Evolutionary conservation across 352 stramenopile species (phyloP), one percentile per base, ranked within the genome.

Genomic region (Thalassiosira oceanica): DNA sequence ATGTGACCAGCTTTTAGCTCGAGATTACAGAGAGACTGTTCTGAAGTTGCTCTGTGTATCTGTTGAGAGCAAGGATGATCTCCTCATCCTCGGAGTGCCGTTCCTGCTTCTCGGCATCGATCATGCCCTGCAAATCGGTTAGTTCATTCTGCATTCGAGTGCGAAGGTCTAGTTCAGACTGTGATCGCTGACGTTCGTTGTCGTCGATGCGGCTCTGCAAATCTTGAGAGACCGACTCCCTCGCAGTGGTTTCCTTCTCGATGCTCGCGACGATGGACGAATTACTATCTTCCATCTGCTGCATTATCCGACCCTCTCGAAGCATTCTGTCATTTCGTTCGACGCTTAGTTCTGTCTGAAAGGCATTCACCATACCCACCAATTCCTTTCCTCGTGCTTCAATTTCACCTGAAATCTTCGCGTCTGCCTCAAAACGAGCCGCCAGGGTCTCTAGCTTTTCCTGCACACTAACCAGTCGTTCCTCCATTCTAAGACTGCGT

Each of bases 41-140:
- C 70, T 98, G 93, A 6, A 97, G 65, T 79, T 97, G 95, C 53
- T 91, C 80, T 0, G 93, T 97, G 76, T 97, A 97, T 31, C 90
- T 70, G 72, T 97, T 96, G 55, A 98, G 87, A 27, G 92, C 93
- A 49, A 94, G 87, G 13, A 97, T 92, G 69, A 97, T 97, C 63
- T 96, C 88, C 69, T 97, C 91, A 84, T 98, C 94, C 65, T 95
- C 89, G 23, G 85, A 72, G 55, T 96, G 83, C 18, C 94, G 87
- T 24, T 95, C 89, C 73, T 90, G 45, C 23, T 51, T 44, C 74
- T 93, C 86, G 11, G 66, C 57, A 6, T 80, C 64, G 29, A 93
- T 73, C 58, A 85, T 75, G 18, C 73, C 63, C 37, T 84, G 68
- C 23, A 93, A 64, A 7, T 70, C 57, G 16, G 58, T 50, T 43